Percentiles rank a stretch among this genome's conserved stretches.
These are phyloP conservation scores for Apiospora hydei DNA, from an alignment of 2,329 filamentous ascomycete species.

Conservation along the genomic window DNA sequence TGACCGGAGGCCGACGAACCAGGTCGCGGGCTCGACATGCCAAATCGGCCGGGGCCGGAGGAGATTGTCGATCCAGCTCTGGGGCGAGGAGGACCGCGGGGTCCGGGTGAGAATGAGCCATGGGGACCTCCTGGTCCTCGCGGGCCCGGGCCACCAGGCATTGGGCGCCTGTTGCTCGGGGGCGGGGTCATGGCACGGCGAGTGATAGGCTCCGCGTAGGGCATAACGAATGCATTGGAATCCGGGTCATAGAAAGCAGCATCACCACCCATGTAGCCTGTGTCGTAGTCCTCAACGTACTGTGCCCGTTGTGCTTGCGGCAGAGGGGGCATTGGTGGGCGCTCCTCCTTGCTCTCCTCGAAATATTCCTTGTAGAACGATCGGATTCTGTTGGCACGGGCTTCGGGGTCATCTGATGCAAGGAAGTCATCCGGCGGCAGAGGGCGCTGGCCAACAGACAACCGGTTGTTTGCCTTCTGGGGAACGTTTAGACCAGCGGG, in stretches of 20 bases:
- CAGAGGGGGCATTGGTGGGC: conserved; percentile 29
- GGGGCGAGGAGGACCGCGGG: conserved; percentile 48
- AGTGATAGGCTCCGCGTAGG: conserved; percentile 84
- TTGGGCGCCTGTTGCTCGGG: conserved; percentile 55
- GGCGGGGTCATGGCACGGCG: conserved; percentile 97
- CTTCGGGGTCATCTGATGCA: conserved; percentile 87
- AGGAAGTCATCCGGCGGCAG: conserved; percentile 84
- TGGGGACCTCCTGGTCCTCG: conserved; percentile 47
- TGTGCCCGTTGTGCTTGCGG: conserved; percentile 40
- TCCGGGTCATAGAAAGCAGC: conserved; percentile 72
- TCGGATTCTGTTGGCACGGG: conserved; percentile 92
- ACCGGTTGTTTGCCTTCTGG: conserved; percentile 60
- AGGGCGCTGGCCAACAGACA: conserved; percentile 76
- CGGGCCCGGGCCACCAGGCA: conserved; percentile 42
- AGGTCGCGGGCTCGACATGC: conserved; percentile 42
- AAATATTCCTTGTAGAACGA: conserved; percentile 99
- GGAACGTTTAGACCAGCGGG: conserved; percentile 59
- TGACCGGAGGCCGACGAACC: conserved; percentile 52
- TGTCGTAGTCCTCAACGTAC: conserved; percentile 80
- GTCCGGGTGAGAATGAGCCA: conserved; percentile 51
- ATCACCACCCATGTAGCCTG: conserved; percentile 71
- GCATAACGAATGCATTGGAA: conserved; percentile 75
- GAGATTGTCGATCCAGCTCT: conserved; percentile 59
- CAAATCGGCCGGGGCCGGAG: conserved; percentile 40
- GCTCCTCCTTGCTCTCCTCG: conserved; percentile 72